Evolutionary conservation across 202 grass and related monocot genomes (phyloP).

Genomic region (Zizania palustris): DNA sequence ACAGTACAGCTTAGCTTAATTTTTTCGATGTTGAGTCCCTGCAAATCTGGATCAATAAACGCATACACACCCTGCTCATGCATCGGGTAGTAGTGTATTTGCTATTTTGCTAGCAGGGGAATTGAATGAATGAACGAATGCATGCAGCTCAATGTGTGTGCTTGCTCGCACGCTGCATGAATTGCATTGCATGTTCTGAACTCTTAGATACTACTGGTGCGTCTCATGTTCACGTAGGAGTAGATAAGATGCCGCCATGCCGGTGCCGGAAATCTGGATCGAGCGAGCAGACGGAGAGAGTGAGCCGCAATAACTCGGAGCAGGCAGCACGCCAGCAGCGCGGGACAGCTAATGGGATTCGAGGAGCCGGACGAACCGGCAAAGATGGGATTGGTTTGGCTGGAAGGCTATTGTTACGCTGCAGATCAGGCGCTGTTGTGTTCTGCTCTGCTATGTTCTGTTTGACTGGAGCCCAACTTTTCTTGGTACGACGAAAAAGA

Average conservation of each 20-base stretch:
- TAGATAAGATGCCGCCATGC: conserved; percentile 46
- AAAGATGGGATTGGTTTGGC: conserved; percentile 43
- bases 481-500: no score
- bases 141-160: background rate
- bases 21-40: no score
- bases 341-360: background rate
- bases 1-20: no score
- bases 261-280: conserved; percentile 47
- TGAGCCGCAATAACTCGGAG: conserved; percentile 38
- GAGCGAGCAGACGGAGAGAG: background rate
- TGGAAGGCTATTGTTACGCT: background rate
- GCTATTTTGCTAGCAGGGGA: no score
- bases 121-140: background rate
- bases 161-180: background rate
- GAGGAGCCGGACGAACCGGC: background rate
- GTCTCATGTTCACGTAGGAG: background rate
- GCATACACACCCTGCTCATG: no score
- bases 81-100: no score
- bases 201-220: background rate
- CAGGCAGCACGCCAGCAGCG: conserved; percentile 10
- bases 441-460: no score
- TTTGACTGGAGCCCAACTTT: no score
- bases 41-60: no score
- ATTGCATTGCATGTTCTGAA: conserved; percentile 4
- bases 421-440: no score